Evolutionary conservation across 768 basidiomycete species (phyloP).

Genomic region (Boletus pseudo-olivaceus): DNA sequence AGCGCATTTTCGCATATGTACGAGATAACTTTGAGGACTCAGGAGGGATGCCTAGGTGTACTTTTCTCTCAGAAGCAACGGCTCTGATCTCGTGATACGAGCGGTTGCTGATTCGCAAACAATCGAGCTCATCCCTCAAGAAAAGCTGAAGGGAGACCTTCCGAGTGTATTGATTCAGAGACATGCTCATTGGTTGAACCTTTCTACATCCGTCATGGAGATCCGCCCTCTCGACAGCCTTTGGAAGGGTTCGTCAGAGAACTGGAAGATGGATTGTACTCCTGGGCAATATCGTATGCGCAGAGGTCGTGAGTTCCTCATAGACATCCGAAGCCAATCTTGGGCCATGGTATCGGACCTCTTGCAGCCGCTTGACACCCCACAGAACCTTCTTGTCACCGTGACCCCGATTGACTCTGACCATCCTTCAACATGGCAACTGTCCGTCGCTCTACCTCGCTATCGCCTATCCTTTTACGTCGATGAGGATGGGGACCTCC

Average conservation of each 20-base stretch:
- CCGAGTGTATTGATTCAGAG: conserved; percentile 15
- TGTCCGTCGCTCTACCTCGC: conserved; percentile 37
- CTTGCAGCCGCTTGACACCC: conserved; percentile 12
- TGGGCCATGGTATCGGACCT: conserved; percentile 19
- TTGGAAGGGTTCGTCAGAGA: conserved; percentile 16
- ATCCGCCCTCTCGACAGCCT: conserved; percentile 16
- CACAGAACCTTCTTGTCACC: conserved; percentile 17
- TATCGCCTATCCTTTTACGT: conserved; percentile 39
- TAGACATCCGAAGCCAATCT: conserved; percentile 26
- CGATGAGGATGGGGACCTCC: conserved; percentile 29
- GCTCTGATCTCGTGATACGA: conserved; percentile 16
- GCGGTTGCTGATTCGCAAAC: background rate
- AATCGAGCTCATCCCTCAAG: conserved; percentile 20
- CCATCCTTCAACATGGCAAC: background rate
- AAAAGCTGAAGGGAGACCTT: conserved; percentile 19
- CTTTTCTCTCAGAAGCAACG: conserved; percentile 18
- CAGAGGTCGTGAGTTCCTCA: conserved; percentile 4
- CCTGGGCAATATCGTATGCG: background rate
- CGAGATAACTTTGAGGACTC: background rate
- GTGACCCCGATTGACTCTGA: background rate
- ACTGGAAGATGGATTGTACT: conserved; percentile 21
- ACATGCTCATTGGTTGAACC: conserved; percentile 28
- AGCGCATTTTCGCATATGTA: background rate
- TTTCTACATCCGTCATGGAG: conserved; percentile 19
- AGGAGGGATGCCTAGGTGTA: conserved; percentile 13